Conservation (phyloP, 768 basidiomycete genomes). For the Amanita phalloides region DNA sequence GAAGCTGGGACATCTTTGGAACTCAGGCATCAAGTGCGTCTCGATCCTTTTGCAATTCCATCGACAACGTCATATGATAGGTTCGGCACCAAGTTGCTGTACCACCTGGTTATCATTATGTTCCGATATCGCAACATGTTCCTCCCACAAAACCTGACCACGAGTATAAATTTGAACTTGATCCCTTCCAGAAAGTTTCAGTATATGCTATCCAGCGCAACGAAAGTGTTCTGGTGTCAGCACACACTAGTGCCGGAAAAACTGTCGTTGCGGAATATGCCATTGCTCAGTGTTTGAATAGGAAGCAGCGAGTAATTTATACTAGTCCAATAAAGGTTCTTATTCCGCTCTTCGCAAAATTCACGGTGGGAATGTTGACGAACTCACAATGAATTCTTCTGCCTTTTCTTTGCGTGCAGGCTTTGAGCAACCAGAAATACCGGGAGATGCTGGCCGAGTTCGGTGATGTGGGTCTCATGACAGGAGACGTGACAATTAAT, state of each 20-base stretch:
- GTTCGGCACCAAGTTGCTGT: slow-evolving; percentile 96
- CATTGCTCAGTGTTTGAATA: slow-evolving; percentile 90
- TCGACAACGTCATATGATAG: slow-evolving; percentile 23
- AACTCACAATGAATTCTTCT: slow-evolving; percentile 1
- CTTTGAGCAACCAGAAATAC: slow-evolving; percentile 97
- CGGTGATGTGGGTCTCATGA: slow-evolving; percentile 98
- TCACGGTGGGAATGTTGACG: not conserved
- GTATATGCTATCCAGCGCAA: slow-evolving; percentile 93
- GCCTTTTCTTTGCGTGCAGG: slow-evolving; percentile 37
- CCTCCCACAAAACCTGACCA: slow-evolving; percentile 84
- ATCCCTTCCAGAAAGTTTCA: slow-evolving; percentile 95
- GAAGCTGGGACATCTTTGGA: slow-evolving; percentile 64
- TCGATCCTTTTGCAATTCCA: not conserved
- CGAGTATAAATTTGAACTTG: slow-evolving; percentile 92
- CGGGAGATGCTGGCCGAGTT: slow-evolving; percentile 96
- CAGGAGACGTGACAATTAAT: slow-evolving; percentile 98
- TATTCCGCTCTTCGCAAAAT: slow-evolving; percentile 5
- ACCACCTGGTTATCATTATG: slow-evolving; percentile 84
- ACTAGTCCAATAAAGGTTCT: slow-evolving; percentile 97
- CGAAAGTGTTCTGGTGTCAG: slow-evolving; percentile 95
- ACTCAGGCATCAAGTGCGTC: slow-evolving; percentile 66
- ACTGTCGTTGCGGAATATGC: slow-evolving; percentile 99
- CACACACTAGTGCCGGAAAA: slow-evolving; percentile 98
- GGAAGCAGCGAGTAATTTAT: slow-evolving; percentile 95
- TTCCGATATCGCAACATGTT: slow-evolving; percentile 85